phyloP scores from a whole-genome alignment of 768 basidiomycete genomes.

The Dioszegia aurantiaca region DNA sequence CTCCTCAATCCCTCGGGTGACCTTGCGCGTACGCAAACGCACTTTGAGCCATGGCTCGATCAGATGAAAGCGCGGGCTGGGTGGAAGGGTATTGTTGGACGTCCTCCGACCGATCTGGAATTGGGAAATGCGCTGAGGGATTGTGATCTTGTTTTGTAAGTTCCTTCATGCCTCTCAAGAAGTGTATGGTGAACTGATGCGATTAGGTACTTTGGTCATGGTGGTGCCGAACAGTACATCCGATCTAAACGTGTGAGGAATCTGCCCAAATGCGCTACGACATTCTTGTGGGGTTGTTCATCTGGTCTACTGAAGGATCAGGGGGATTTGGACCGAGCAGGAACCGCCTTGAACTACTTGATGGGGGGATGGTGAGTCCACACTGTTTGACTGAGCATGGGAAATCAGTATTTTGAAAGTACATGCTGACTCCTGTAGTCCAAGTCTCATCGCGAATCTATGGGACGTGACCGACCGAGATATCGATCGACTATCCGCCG shows the following conservation, averaged over 20 bases:
- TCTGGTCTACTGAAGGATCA: slow-evolving; percentile 82
- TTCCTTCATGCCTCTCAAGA: slow-evolving; percentile 35
- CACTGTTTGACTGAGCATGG: neutral
- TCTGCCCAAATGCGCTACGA: slow-evolving; percentile 79
- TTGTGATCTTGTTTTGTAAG: slow-evolving; percentile 87
- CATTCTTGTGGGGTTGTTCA: slow-evolving; percentile 99
- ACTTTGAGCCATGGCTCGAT: slow-evolving; percentile 74
- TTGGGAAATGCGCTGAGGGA: slow-evolving; percentile 67
- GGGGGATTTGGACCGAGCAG: slow-evolving; percentile 89
- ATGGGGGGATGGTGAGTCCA: slow-evolving; percentile 85
- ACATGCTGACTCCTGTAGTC: slow-evolving; percentile 59
- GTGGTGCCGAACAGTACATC: slow-evolving; percentile 90
- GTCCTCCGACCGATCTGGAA: slow-evolving; percentile 77
- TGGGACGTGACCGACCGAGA: slow-evolving; percentile 99
- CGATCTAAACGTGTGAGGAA: slow-evolving; percentile 80
- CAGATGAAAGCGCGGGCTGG: slow-evolving; percentile 65
- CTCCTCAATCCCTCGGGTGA: slow-evolving; percentile 92
- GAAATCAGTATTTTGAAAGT: too few relatives aligned
- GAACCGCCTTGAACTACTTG: slow-evolving; percentile 94
- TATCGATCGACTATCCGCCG: slow-evolving; percentile 85
- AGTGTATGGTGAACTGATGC: slow-evolving; percentile 4
- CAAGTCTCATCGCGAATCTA: slow-evolving; percentile 85
- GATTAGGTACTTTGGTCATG: slow-evolving; percentile 90
- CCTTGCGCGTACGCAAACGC: slow-evolving; percentile 72
- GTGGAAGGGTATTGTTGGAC: slow-evolving; percentile 80